phyloP scores from a whole-genome alignment of 176 grass and related monocot species.

The Puya raimondii region DNA sequence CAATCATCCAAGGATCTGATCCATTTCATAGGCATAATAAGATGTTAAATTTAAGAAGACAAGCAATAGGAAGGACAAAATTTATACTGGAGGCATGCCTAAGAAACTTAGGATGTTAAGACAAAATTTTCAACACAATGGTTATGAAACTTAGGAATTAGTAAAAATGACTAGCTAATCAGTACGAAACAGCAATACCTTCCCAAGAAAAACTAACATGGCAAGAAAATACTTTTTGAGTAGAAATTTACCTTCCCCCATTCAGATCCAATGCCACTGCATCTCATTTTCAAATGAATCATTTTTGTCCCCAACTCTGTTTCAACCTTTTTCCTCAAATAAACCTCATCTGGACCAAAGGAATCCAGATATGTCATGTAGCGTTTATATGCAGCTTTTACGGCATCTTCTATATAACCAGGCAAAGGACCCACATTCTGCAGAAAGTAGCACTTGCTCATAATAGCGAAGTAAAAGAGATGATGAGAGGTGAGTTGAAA shows the following conservation, averaged over 20 bases:
- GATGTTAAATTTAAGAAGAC: too few relatives aligned
- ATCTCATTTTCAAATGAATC: slow-evolving; percentile 99
- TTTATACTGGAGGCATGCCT: not conserved
- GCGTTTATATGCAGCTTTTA: slow-evolving; percentile 66
- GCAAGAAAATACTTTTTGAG: too few relatives aligned
- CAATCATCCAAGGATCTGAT: too few relatives aligned
- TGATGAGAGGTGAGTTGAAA: not conserved
- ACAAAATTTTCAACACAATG: not conserved
- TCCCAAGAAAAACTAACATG: too few relatives aligned
- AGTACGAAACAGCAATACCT: too few relatives aligned
- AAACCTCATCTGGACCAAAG: slow-evolving; percentile 59
- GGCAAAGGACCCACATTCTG: slow-evolving; percentile 79
- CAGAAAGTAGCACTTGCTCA: not conserved
- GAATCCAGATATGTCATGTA: slow-evolving; percentile 83
- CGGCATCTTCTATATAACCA: slow-evolving; percentile 76
- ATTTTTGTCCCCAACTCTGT: slow-evolving; percentile 90
- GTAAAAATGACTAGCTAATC: too few relatives aligned
- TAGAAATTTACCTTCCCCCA: slow-evolving; percentile 65
- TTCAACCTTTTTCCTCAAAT: slow-evolving; percentile 84
- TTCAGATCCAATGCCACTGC: slow-evolving; percentile 79
- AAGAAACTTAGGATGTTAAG: not conserved
- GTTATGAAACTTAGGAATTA: too few relatives aligned
- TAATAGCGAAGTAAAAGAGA: not conserved
- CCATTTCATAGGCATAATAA: too few relatives aligned
- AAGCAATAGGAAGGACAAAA: too few relatives aligned